Evolutionary conservation across 768 basidiomycete genomes (phyloP), one percentile per base, ranked within the genome.

Genomic region (Fistulinella prunicolor): DNA sequence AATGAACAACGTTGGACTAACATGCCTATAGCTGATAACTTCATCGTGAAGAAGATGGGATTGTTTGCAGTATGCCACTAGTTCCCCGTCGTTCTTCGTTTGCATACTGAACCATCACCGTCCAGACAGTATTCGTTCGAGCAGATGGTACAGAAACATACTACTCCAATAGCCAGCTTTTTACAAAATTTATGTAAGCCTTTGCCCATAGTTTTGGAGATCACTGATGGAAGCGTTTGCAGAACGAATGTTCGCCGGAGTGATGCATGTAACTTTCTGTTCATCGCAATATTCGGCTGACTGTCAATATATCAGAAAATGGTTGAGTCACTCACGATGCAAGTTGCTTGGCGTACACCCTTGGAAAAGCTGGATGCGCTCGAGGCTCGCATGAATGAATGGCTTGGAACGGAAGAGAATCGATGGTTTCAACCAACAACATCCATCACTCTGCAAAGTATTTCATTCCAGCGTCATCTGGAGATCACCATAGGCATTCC

Each of bases 1-100:
- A n/a, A 29, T 28, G 6, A 16, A 34, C 16, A 14, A 43, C 14
- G 12, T 20, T 22, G 14, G 6, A 24, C 46, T 66, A 26, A 64
- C 42, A 4, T n/a, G n/a, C 22, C 7, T 19, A 3, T 28, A 82
- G 81, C 76, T 19, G 85, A 89, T 50, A 81, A 84, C 50, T 61
- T 88, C 26, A 76, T 86, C 23, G 89, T 90, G 24, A 90, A 87
- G 66, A 85, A 81, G 68, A 86, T 89, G 73, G 85, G 84, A 2
- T 66, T 91, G 26, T 89, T 90, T 58, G 86, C 86, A 21, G 82
- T 82, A 61, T 49, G 75, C 59, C 13, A 32, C n/a, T 21, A 26
- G 6, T 12, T 12, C 13, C 21, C 7, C 10, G 4, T 30, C 14
- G 21, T 30, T 49, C 9, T 28, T 41, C 10, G 13, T 21, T 32